Evolutionary conservation across 2,329 filamentous ascomycete species (phyloP).

Genomic region (Monilinia aucupariae): DNA sequence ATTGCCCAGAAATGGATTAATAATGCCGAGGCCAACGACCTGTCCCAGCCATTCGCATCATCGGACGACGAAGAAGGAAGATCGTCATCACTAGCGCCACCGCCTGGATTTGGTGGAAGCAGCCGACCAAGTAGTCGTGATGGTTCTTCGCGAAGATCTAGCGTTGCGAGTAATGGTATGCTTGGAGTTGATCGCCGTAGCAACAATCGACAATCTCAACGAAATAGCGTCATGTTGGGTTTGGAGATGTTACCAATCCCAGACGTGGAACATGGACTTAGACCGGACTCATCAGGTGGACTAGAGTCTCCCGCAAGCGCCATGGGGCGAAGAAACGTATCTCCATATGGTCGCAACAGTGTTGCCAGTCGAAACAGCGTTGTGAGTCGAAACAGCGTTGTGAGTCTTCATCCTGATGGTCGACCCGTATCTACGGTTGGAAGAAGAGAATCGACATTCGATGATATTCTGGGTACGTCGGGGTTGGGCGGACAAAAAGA

Average conservation of each 20-base stretch:
- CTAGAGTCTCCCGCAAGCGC: constrained; percentile 4
- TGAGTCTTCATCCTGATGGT: background rate
- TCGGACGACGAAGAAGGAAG: background rate
- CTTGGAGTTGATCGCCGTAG: constrained; percentile 1
- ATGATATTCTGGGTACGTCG: constrained; percentile 43
- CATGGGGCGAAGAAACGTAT: background rate
- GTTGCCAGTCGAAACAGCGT: background rate
- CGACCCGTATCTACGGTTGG: constrained; percentile 5
- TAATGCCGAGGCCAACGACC: constrained; percentile 1
- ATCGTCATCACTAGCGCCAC: constrained; percentile 29
- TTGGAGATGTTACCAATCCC: constrained; percentile 32
- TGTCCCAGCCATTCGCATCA: background rate
- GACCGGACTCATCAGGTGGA: background rate
- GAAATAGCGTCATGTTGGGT: constrained; percentile 31
- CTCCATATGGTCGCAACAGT: constrained; percentile 11
- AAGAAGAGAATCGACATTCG: constrained; percentile 38
- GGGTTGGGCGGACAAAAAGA: constrained; percentile 38
- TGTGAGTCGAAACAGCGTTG: background rate
- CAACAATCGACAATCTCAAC: constrained; percentile 21
- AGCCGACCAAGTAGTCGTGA: constrained; percentile 22
- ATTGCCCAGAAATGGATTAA: constrained; percentile 54
- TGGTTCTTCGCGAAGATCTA: constrained; percentile 14
- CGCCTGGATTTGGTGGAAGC: constrained; percentile 28
- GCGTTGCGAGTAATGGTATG: constrained; percentile 9
- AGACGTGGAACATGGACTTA: constrained; percentile 5